Evolutionary conservation across 331 rosid species (phyloP).

Genomic region (Pyracantha coccinea): DNA sequence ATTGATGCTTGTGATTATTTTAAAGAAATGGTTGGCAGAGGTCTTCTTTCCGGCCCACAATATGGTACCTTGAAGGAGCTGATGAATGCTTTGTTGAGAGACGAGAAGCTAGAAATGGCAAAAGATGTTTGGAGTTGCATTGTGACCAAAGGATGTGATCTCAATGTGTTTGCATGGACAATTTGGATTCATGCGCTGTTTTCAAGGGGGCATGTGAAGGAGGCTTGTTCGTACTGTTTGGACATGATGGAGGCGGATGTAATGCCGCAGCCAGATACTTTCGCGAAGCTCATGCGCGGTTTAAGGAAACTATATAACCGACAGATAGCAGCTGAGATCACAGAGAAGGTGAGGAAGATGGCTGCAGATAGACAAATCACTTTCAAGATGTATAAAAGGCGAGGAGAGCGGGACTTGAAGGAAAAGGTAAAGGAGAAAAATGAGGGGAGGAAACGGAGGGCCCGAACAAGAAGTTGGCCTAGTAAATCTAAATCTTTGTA

Average conservation of each 20-base stretch:
- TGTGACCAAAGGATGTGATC: constrained; percentile 38
- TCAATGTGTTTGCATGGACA: constrained; percentile 72
- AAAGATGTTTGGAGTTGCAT: constrained; percentile 71
- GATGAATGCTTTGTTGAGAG: constrained; percentile 58
- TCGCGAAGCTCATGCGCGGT: constrained; percentile 74
- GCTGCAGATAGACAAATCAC: constrained; percentile 71
- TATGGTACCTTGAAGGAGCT: constrained; percentile 74
- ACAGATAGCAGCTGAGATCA: constrained; percentile 65
- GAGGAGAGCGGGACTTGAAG: constrained; percentile 71
- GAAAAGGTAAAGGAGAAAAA: constrained; percentile 49
- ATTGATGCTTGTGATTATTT: constrained; percentile 77
- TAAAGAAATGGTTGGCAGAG: constrained; percentile 74
- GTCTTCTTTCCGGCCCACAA: constrained; percentile 52
- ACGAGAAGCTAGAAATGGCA: constrained; percentile 74
- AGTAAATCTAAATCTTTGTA: constrained; percentile 34
- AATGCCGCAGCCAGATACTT: constrained; percentile 78
- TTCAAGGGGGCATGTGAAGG: constrained; percentile 71
- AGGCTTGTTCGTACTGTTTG: constrained; percentile 73
- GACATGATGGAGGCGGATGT: constrained; percentile 73
- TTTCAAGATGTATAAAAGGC: constrained; percentile 76
- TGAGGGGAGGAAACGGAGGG: constrained; percentile 75
- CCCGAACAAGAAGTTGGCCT: constrained; percentile 38
- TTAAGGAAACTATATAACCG: constrained; percentile 58
- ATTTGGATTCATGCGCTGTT: constrained; percentile 82
- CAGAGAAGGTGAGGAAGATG: constrained; percentile 83